Evolutionary conservation across 2,329 filamentous ascomycete genomes (phyloP).

Genomic region (Grosmannia serpens): DNA sequence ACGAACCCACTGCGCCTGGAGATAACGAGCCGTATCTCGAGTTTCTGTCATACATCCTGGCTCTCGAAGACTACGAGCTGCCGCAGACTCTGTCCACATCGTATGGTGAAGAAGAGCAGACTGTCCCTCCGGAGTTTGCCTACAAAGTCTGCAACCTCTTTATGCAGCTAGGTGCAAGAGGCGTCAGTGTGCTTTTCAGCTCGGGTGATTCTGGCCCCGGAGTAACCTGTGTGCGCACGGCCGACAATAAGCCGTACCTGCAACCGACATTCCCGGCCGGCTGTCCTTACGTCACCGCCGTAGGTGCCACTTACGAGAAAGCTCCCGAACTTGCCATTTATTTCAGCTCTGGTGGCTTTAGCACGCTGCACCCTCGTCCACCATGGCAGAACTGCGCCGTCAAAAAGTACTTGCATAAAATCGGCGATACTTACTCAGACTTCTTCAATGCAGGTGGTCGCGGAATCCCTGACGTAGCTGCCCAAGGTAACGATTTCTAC

Average conservation of each 20-base stretch:
- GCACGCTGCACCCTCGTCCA: constrained; percentile 30
- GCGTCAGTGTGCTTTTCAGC: constrained; percentile 51
- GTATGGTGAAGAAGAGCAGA: constrained; percentile 58
- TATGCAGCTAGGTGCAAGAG: constrained; percentile 53
- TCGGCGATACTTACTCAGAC: constrained; percentile 30
- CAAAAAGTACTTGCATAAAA: constrained; percentile 23
- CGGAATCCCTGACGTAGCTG: constrained; percentile 39
- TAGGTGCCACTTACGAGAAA: constrained; percentile 40
- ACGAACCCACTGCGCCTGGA: constrained; percentile 31
- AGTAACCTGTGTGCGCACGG: constrained; percentile 48
- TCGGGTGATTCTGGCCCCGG: constrained; percentile 50
- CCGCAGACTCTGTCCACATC: constrained; percentile 53
- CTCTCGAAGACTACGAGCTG: constrained; percentile 35
- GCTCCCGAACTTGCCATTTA: constrained; percentile 16
- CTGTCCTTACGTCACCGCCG: constrained; percentile 33
- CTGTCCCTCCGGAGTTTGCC: constrained; percentile 49
- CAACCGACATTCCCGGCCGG: constrained; percentile 26
- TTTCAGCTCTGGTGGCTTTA: constrained; percentile 33
- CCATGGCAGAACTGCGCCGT: constrained; percentile 28
- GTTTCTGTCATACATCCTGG: constrained; percentile 48
- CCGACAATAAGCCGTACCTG: constrained; percentile 26
- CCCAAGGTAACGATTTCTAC: constrained; percentile 32
- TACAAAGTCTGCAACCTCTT: constrained; percentile 51
- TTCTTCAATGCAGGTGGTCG: constrained; percentile 32
- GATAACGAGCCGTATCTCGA: constrained; percentile 61